Evolutionary conservation across 2,329 filamentous ascomycete genomes (phyloP).

Genomic region (Calonectria pseudoturangicola): DNA sequence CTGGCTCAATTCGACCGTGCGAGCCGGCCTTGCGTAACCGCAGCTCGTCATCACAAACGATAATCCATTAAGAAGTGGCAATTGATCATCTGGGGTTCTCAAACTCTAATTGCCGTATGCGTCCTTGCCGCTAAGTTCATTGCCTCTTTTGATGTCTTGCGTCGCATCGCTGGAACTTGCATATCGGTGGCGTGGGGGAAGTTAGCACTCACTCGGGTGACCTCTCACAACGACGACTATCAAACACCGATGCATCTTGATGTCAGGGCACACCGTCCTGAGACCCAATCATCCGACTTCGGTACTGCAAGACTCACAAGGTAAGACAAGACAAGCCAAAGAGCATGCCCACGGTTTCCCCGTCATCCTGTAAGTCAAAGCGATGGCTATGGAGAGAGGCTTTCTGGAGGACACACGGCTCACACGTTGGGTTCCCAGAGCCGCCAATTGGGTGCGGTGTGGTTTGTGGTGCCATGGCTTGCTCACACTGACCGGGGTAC

Average conservation of each 20-base stretch:
- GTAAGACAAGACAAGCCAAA: background rate
- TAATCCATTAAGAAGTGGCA: too few relatives aligned
- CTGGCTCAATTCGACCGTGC: background rate
- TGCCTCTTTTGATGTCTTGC: background rate
- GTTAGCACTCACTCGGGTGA: conserved; percentile 1
- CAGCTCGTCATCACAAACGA: conserved; percentile 1
- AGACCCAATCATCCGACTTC: conserved; percentile 10
- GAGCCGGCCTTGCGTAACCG: background rate
- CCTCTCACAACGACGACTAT: conserved; percentile 3
- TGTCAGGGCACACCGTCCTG: background rate
- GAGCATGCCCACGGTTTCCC: background rate
- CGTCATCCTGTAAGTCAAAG: background rate
- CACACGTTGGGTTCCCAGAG: conserved; percentile 34
- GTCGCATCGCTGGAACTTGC: conserved; percentile 1
- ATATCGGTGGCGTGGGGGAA: conserved; percentile 2
- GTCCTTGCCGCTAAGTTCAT: too few relatives aligned
- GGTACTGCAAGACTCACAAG: background rate
- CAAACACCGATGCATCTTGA: conserved; percentile 12
- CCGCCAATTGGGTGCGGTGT: conserved; percentile 32
- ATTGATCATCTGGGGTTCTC: background rate
- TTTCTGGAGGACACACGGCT: background rate
- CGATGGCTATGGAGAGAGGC: background rate
- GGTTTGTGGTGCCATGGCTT: background rate
- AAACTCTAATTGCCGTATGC: conserved; percentile 17
- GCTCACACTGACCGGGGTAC: background rate